These are phyloP conservation scores for Ophiocordyceps camponoti-rufipedis DNA, from an alignment of 2,329 filamentous ascomycete species.

Conservation along the genomic window DNA sequence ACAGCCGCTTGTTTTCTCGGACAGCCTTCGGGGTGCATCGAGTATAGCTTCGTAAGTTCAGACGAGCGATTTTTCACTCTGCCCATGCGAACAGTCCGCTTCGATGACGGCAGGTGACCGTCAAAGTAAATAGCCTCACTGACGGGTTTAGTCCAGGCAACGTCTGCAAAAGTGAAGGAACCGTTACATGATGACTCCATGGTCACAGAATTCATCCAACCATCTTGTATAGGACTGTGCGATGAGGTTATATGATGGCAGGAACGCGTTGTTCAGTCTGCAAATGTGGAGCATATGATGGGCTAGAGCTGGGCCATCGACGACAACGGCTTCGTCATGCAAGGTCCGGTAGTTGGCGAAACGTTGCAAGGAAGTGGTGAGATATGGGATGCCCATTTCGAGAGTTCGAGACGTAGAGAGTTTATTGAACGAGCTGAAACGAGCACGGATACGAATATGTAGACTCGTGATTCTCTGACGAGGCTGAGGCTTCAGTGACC, in stretches of 20 bases:
- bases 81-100: conserved; percentile 40
- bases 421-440: too few relatives aligned
- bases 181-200: conserved; percentile 43
- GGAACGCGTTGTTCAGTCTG: conserved; percentile 27
- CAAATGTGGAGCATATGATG: conserved; percentile 51
- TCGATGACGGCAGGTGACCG: conserved; percentile 53
- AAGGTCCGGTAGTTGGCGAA: conserved; percentile 28
- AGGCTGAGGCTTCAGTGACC: too few relatives aligned
- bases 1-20: conserved; percentile 6
- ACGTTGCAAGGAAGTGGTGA: conserved; percentile 32
- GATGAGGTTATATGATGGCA: conserved; percentile 46
- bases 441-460: too few relatives aligned
- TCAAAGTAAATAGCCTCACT: conserved; percentile 63
- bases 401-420: background rate
- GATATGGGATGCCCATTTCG: conserved; percentile 40
- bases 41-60: conserved; percentile 30
- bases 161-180: background rate
- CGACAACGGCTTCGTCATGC: conserved; percentile 24
- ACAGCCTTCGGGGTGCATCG: conserved; percentile 11
- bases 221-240: conserved; percentile 40
- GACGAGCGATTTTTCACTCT: conserved; percentile 40
- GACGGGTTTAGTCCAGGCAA: background rate
- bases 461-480: too few relatives aligned
- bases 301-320: conserved; percentile 67
- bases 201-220: conserved; percentile 37